Base-by-base conservation (phyloP, 768 basidiomycete genomes). In the Pulveroboletus sp. region DNA sequence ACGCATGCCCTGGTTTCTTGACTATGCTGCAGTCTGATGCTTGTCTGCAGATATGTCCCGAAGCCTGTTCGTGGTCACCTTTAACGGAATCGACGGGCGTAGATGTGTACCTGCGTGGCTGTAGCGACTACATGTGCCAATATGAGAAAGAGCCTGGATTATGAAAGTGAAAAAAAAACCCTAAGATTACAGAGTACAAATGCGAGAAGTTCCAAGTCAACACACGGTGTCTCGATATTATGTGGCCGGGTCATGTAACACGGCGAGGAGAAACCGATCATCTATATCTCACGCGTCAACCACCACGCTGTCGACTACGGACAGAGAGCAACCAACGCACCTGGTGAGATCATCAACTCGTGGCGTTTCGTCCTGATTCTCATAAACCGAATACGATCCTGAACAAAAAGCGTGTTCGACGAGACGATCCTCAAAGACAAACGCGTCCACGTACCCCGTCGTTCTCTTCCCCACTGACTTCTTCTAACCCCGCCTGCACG, bases 291-390 rank as follows among this genome's bases (percentile, higher is more conserved):
- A 21, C 21, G 21, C 17, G 17, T 57, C 39, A 51, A 38, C 8
- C 7, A n/a, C 6, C 33, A 4, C 15, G 5, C 32, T 17, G 38
- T 39, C 14, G 10, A 38, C 30, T 38, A 38, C 8, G 2, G 10
- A 37, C 27, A 21, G n/a, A 12, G 32, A 21, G 21, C 21, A 21
- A 31, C 21, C 39, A 43, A 71, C 85, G 27, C 46, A 91, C 93
- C 89, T 49, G 93, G 93, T 3, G 93, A 90, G 52, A 96, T 93
- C 86, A 96, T 89, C 50, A 96, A 74, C 63, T 95, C 93, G 66
- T 96, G 93, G 45, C 87, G 78, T 64, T 82, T 89, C 51, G 93
- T 95, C 43, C 93, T 80, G 70, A 95, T 92, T 50, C 93, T 74
- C 80, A 96, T 83, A 61, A 95, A 90, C 52, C 82, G 80, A 39